Evolutionary conservation across 1,139 yeast genomes (phyloP).

Genomic region (Scheffersomyces quercinus): DNA sequence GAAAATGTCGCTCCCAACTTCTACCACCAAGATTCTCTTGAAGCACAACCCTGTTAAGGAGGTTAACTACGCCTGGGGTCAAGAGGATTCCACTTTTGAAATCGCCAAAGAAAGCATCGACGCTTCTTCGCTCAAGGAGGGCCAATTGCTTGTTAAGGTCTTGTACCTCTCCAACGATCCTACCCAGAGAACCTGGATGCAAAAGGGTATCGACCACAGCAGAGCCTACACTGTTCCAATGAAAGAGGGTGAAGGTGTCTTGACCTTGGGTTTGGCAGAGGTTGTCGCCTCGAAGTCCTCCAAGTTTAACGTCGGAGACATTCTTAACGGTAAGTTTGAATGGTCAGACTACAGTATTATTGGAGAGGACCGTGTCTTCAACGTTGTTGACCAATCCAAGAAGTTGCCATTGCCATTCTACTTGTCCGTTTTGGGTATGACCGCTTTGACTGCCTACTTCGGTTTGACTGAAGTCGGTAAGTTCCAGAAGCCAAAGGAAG

Average conservation of each 20-base stretch:
- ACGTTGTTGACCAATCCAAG: conserved; percentile 22
- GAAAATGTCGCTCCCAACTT: background rate
- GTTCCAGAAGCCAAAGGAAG: conserved; percentile 25
- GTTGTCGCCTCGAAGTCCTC: conserved; percentile 23
- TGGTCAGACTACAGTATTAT: conserved; percentile 35
- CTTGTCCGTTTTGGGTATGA: conserved; percentile 45
- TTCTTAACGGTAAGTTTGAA: conserved; percentile 20
- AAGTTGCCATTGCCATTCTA: conserved; percentile 30
- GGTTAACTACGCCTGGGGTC: conserved; percentile 1
- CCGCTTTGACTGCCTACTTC: conserved; percentile 64
- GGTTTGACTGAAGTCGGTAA: conserved; percentile 50
- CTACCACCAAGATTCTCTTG: conserved; percentile 1
- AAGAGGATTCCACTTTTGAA: conserved; percentile 10
- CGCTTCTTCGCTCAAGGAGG: conserved; percentile 12
- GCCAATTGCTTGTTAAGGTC: conserved; percentile 19
- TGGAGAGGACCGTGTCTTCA: conserved; percentile 18
- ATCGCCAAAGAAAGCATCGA: background rate
- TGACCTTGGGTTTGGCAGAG: conserved; percentile 22
- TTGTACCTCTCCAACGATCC: conserved; percentile 30
- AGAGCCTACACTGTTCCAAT: conserved; percentile 24
- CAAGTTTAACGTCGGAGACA: conserved; percentile 21
- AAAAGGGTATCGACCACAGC: conserved; percentile 15
- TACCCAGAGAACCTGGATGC: conserved; percentile 29
- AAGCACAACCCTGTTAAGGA: conserved; percentile 1
- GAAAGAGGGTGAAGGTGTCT: conserved; percentile 19